Evolutionary conservation across 768 basidiomycete species (phyloP).

Genomic region (Paxillus involutus): DNA sequence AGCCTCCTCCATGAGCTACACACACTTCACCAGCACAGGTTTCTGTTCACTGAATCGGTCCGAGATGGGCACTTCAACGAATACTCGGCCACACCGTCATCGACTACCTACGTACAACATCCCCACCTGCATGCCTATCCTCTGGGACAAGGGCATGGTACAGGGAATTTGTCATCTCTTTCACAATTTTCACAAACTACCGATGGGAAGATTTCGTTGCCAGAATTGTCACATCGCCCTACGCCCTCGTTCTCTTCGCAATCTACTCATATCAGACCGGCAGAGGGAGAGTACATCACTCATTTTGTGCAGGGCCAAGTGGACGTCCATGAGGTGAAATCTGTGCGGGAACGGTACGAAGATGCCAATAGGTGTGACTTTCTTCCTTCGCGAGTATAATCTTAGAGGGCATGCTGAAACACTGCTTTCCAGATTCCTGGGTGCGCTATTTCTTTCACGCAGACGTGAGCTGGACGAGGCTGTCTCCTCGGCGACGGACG

Average conservation of each 20-base stretch:
- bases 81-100: neutral
- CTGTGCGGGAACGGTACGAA: conserved; percentile 61
- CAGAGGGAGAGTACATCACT: neutral
- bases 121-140: conserved; percentile 1
- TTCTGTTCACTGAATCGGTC: conserved; percentile 35
- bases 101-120: neutral
- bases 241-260: conserved; percentile 1
- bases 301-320: conserved; percentile 11
- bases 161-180: neutral
- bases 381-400: neutral
- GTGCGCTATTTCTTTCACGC: conserved; percentile 65
- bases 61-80: conserved; percentile 10
- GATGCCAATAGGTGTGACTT: conserved; percentile 58
- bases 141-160: neutral
- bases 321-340: conserved; percentile 39
- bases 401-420: conserved; percentile 4
- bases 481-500: neutral
- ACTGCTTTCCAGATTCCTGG: conserved; percentile 48
- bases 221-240: conserved; percentile 3
- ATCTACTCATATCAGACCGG: neutral
- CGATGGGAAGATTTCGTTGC: conserved; percentile 2
- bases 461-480: conserved; percentile 33
- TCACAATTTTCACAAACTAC: neutral
- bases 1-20: conserved; percentile 70
- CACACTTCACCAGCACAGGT: conserved; percentile 62